A percentile compares a stretch with the other conserved stretches of the same genome.
phyloP scores from a whole-genome alignment of 805 yeast species.

The Clavispora santaluciae region DNA sequence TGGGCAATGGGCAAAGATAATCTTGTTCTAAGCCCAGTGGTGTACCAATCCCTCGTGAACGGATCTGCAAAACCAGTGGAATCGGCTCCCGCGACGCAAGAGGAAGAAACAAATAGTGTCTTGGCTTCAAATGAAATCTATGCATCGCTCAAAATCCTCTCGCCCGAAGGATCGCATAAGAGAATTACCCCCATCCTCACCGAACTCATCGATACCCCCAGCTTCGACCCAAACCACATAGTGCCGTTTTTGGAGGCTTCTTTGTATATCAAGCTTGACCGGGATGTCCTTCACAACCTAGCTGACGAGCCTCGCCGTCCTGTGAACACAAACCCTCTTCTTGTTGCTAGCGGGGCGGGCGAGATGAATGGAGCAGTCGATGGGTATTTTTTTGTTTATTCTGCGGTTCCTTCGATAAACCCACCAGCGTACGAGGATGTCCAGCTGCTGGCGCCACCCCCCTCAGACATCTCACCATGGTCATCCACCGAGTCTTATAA shows the following conservation, averaged over 20 bases:
- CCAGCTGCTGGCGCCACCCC: constrained; percentile 12
- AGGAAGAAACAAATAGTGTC: neutral
- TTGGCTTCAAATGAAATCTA: constrained; percentile 19
- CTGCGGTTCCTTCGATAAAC: constrained; percentile 57
- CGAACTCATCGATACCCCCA: constrained; percentile 73
- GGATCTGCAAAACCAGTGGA: neutral
- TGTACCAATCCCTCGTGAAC: constrained; percentile 17
- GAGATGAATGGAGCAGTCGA: constrained; percentile 73
- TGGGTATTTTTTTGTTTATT: constrained; percentile 66
- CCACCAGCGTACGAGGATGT: constrained; percentile 55
- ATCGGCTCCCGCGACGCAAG: neutral
- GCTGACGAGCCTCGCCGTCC: constrained; percentile 60
- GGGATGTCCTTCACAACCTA: constrained; percentile 53
- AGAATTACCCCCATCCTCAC: constrained; percentile 46
- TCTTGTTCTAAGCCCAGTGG: constrained; percentile 27
- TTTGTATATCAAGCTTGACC: constrained; percentile 55
- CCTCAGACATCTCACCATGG: constrained; percentile 5
- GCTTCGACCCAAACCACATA: constrained; percentile 58
- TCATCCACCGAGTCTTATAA: constrained; percentile 6
- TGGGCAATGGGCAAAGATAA: constrained; percentile 9
- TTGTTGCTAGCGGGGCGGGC: constrained; percentile 76
- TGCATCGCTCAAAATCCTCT: constrained; percentile 11
- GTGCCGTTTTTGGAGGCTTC: constrained; percentile 78
- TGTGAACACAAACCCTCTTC: constrained; percentile 59
- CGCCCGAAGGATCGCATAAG: neutral